Evolutionary conservation across 2,329 filamentous ascomycete genomes (phyloP).

Genomic region (Myriosclerotinia curreyana): DNA sequence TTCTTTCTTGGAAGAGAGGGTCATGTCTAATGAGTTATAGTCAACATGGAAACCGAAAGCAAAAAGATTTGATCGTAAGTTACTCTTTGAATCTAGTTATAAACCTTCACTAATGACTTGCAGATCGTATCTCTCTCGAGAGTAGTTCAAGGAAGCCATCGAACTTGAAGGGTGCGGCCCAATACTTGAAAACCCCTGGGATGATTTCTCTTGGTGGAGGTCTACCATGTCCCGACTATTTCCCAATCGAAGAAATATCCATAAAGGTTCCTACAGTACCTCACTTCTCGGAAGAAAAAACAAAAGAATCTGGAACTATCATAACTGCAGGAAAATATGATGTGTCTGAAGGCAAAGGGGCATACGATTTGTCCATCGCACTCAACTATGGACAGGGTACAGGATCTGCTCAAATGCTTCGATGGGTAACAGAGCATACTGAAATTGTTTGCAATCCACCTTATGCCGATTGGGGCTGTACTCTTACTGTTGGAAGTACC

Average conservation of each 20-base stretch:
- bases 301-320: constrained; percentile 55
- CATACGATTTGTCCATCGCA: constrained; percentile 76
- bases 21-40: constrained; percentile 40
- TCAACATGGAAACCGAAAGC: constrained; percentile 66
- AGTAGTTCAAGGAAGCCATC: constrained; percentile 59
- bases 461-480: constrained; percentile 86
- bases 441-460: constrained; percentile 85
- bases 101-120: constrained; percentile 13
- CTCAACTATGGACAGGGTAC: constrained; percentile 91
- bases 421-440: constrained; percentile 92
- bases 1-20: neutral
- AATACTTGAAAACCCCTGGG: constrained; percentile 63
- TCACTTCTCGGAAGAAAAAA: constrained; percentile 68
- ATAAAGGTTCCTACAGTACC: constrained; percentile 70
- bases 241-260: constrained; percentile 79
- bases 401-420: constrained; percentile 80
- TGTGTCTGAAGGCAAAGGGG: constrained; percentile 54
- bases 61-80: constrained; percentile 80
- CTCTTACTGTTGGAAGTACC: constrained; percentile 81
- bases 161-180: constrained; percentile 49
- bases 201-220: constrained; percentile 92
- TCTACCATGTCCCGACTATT: constrained; percentile 83
- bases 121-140: constrained; percentile 59
- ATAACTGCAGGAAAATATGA: constrained; percentile 81
- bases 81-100: constrained; percentile 23